Evolutionary conservation across 2,329 filamentous ascomycete genomes (phyloP), one percentile per base, ranked within the genome.

Genomic region (Phialemoniopsis sp.): DNA sequence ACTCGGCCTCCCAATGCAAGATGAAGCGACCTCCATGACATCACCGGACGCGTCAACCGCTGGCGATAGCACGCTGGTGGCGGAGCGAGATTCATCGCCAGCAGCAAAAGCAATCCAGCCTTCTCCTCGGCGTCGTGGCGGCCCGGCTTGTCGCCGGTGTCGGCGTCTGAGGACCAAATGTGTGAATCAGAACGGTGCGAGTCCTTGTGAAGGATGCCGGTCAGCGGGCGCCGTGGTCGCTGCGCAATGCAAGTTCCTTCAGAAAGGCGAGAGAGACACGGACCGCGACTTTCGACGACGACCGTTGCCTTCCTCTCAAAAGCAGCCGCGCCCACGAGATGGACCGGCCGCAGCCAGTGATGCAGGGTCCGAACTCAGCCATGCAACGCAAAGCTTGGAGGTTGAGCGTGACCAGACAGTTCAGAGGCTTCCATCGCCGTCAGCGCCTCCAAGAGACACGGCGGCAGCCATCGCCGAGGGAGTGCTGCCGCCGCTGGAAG

Each of bases 121-220:
- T 6, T 26, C 21, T 10, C 21, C 21, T 6, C 21, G 21, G 6
- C 21, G 21, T 6, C 21, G 21, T 10, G 21, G 21, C 6, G 21
- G 21, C 21, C 6, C 10, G 6, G 21, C 21, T 10, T 26, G 21
- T 26, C 21, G 21, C 21, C 21, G 42, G 29, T 44, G 42, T 16
- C 42, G 42, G 5, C 42, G 42, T 10, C 32, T 40, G n/a, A 31
- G 42, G 5, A 44, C 34, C 10, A 44, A 44, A n/a, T 44, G 42
- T 21, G 32, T 34, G 15, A 39, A 39, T 3, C 21, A 21, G 13
- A 28, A 32, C 19, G 38, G 31, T 29, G 38, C 35, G 12, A 29
- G 34, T 3, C 42, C 42, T 14, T 44, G 42, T 15, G 32, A 36
- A 13, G 42, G 42, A 18, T 44, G 42, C 26, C 38, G 34, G 13